Evolutionary conservation across 1,139 yeast species (phyloP).

Genomic region (Petasospora rhodanensis): DNA sequence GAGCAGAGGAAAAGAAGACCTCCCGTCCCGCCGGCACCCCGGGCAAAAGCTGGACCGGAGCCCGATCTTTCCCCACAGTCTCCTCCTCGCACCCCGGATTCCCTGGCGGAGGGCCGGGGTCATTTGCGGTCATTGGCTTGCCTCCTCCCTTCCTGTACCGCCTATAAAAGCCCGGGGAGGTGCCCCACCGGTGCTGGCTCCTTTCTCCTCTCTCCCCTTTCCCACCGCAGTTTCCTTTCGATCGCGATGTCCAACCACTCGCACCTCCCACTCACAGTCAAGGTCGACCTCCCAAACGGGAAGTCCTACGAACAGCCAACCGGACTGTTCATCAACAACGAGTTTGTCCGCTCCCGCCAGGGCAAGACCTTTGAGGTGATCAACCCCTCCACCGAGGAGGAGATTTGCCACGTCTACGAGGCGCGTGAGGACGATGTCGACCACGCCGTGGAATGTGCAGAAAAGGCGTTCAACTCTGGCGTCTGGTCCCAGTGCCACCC

Average conservation of each 20-base stretch:
- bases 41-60: no score
- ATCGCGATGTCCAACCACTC: conserved; percentile 7
- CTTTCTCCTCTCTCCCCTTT: no score
- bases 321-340: conserved; percentile 45
- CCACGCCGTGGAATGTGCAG: conserved; percentile 42
- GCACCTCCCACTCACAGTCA: conserved; percentile 12
- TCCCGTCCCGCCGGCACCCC: no score
- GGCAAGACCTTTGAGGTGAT: conserved; percentile 39
- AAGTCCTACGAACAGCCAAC: conserved; percentile 43
- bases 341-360: conserved; percentile 38
- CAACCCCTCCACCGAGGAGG: conserved; percentile 44
- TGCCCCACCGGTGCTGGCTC: no score
- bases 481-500: conserved; percentile 44
- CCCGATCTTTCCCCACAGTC: no score
- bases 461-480: conserved; percentile 35
- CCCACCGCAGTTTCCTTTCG: no score
- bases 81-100: no score
- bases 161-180: no score
- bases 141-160: no score
- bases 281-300: conserved; percentile 14
- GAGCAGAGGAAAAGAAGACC: no score
- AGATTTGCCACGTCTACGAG: conserved; percentile 41
- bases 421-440: conserved; percentile 45
- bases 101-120: no score
- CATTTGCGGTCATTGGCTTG: no score